Base-by-base conservation (phyloP, 2,329 filamentous ascomycete species). In the Fusarium xylarioides region DNA sequence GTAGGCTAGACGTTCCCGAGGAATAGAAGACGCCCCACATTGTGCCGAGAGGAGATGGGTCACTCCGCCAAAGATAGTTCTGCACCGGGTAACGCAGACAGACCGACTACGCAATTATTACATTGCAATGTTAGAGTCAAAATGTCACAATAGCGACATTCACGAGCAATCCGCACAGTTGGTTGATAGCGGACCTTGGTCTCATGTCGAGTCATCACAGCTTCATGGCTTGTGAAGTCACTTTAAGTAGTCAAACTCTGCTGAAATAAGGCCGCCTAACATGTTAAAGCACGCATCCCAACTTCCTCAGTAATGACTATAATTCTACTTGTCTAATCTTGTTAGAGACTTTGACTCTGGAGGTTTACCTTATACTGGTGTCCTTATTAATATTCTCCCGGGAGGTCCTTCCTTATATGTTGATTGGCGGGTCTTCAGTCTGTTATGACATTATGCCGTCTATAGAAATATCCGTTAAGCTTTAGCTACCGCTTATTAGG, bases 381-480 rank as follows among this genome's bases (percentile, higher is more conserved):
- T 21, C 11, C 19, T 14, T 14, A 12, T 14, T 14, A 4, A 14
- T 40, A 40, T 21, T 40, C 2, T 21, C 6, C 7, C 3, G 7
- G 12, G 18, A 40, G 38, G n/a, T 40, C 7, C 12, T 40, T 14
- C 21, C 15, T 15, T n/a, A 1, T 40, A 40, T 15, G 7, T 40
- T 15, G 12, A 19, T 26, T 19, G 7, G 42, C 23, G 5, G 7
- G 5, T 19, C 7, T 14, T 4, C 1, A 0, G 0, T 44, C 23
- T 12, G 16, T 11, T 30, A 21, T 21, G 12, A 15, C 2, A 1
- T 7, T 47, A 30, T 30, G 6, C 1, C 0, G 26, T 7, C 30
- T 47, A 47, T 21, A 30, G 2, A 2, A 7, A 30, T 30, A 47
- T 47, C 12, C 1, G 3, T 5, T 47, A 30, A 30, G 5, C 5